phyloP scores from a whole-genome alignment of 768 basidiomycete species.

The Wakefieldia striispora region DNA sequence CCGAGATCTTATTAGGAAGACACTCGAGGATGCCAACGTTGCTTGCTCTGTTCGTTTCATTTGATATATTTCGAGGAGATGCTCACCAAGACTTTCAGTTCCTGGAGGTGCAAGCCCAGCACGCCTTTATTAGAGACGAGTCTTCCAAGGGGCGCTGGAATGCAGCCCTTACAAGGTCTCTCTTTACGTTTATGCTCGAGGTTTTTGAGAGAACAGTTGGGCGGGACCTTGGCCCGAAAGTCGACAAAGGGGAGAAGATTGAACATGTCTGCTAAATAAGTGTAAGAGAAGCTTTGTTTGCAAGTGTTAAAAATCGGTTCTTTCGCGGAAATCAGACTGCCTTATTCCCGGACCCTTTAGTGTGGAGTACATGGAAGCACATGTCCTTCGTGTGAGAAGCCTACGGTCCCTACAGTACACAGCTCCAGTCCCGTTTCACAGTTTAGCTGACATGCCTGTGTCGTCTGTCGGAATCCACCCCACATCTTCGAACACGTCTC shows the following conservation, averaged over 20 bases:
- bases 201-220: slow-evolving; percentile 88
- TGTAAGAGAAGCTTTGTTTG: slow-evolving; percentile 2
- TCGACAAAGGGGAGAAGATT: slow-evolving; percentile 41
- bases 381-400: too few species aligned
- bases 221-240: slow-evolving; percentile 76
- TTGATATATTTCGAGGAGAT: not conserved
- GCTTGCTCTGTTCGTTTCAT: slow-evolving; percentile 58
- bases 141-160: slow-evolving; percentile 95
- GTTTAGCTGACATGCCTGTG: too few species aligned
- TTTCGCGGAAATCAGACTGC: slow-evolving; percentile 6
- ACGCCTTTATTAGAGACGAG: slow-evolving; percentile 94
- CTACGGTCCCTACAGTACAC: too few species aligned
- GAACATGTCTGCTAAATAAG: slow-evolving; percentile 69
- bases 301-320: slow-evolving; percentile 1
- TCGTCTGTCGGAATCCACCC: too few species aligned
- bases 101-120: slow-evolving; percentile 94
- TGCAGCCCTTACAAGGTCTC: slow-evolving; percentile 77
- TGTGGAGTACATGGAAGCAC: too few species aligned
- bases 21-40: slow-evolving; percentile 78
- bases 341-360: too few species aligned
- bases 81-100: slow-evolving; percentile 49
- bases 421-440: too few species aligned
- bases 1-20: slow-evolving; percentile 78
- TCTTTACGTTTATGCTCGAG: slow-evolving; percentile 89
- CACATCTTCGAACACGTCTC: too few species aligned